A percentile compares a stretch with the other conserved stretches of the same genome.
These are phyloP conservation scores for Yamadazyma olivae DNA, from an alignment of 805 yeast species.

Conservation along the genomic window DNA sequence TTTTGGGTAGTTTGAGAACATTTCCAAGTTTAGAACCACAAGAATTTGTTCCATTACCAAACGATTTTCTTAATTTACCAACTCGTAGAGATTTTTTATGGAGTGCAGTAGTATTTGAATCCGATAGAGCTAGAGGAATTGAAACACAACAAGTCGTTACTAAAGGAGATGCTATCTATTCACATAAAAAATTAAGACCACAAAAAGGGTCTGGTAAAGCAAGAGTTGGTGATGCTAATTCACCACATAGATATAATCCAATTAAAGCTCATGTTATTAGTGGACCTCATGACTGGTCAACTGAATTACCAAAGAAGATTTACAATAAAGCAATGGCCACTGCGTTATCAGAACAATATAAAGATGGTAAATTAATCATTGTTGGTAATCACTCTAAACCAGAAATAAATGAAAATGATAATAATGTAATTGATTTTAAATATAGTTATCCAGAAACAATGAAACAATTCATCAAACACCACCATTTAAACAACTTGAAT, in stretches of 20 bases:
- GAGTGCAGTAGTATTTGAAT: slow-evolving; percentile 92
- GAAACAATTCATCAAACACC: slow-evolving; percentile 46
- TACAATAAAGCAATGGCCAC: slow-evolving; percentile 75
- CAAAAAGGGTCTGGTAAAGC: slow-evolving; percentile 97
- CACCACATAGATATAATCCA: slow-evolving; percentile 89
- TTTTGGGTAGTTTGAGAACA: slow-evolving; percentile 70
- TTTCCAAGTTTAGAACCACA: slow-evolving; percentile 93
- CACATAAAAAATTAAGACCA: slow-evolving; percentile 75
- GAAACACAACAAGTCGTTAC: slow-evolving; percentile 87
- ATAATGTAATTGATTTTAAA: slow-evolving; percentile 30
- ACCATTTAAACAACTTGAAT: slow-evolving; percentile 48
- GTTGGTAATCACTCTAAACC: slow-evolving; percentile 47
- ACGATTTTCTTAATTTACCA: slow-evolving; percentile 67
- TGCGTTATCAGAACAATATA: slow-evolving; percentile 80
- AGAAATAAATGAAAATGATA: slow-evolving; percentile 17
- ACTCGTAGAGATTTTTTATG: slow-evolving; percentile 88
- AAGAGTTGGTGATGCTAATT: slow-evolving; percentile 92
- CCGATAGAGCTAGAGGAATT: slow-evolving; percentile 74
- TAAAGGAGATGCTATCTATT: slow-evolving; percentile 81
- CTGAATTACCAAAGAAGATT: slow-evolving; percentile 68
- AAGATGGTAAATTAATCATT: slow-evolving; percentile 66
- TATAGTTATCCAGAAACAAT: slow-evolving; percentile 44
- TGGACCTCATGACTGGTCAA: slow-evolving; percentile 87
- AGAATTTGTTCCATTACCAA: slow-evolving; percentile 70
- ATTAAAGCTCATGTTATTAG: slow-evolving; percentile 84